A percentile compares a stretch with the other conserved stretches of the same genome.
Evolutionary conservation across 2,329 filamentous ascomycete genomes (phyloP).

Genomic region (Scedosporium minutisporum): DNA sequence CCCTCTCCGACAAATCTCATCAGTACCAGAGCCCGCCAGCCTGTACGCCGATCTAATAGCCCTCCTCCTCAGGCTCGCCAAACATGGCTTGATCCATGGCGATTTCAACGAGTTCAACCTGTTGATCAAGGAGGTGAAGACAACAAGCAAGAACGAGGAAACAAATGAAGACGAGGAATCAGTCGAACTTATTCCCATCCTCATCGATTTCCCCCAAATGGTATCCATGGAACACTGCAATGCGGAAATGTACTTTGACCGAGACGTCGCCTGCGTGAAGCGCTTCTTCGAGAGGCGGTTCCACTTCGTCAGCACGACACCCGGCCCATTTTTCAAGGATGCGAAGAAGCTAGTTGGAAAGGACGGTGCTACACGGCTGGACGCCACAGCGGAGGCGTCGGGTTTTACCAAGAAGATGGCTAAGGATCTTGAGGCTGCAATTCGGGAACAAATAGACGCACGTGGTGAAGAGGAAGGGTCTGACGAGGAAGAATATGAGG

Average conservation of each 20-base stretch:
- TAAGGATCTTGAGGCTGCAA: constrained; percentile 85
- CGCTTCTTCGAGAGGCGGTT: constrained; percentile 86
- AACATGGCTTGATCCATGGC: constrained; percentile 85
- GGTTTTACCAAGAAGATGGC: constrained; percentile 97
- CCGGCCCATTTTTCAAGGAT: constrained; percentile 78
- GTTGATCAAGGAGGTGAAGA: constrained; percentile 67
- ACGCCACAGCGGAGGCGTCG: constrained; percentile 82
- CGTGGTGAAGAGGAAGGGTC: constrained; percentile 25
- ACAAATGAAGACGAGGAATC: constrained; percentile 24
- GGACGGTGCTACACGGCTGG: constrained; percentile 60
- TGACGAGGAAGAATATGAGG: constrained; percentile 14
- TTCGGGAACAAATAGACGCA: constrained; percentile 61
- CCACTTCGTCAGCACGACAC: constrained; percentile 71
- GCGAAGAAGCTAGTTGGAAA: constrained; percentile 65
- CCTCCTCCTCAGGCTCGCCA: constrained; percentile 74
- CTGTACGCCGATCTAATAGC: constrained; percentile 87
- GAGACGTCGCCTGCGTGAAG: constrained; percentile 92
- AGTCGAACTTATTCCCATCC: constrained; percentile 58
- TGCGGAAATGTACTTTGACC: constrained; percentile 94
- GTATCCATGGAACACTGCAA: constrained; percentile 89
- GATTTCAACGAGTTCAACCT: constrained; percentile 99
- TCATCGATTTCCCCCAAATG: constrained; percentile 99
- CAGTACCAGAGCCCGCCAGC: constrained; percentile 71
- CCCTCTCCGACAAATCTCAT: constrained; percentile 78
- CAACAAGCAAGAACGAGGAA: constrained; percentile 20